Percentiles rank a stretch among this genome's conserved stretches.
phyloP scores from a whole-genome alignment of 768 basidiomycete species.

The Naganishia vaughanmartiniae region DNA sequence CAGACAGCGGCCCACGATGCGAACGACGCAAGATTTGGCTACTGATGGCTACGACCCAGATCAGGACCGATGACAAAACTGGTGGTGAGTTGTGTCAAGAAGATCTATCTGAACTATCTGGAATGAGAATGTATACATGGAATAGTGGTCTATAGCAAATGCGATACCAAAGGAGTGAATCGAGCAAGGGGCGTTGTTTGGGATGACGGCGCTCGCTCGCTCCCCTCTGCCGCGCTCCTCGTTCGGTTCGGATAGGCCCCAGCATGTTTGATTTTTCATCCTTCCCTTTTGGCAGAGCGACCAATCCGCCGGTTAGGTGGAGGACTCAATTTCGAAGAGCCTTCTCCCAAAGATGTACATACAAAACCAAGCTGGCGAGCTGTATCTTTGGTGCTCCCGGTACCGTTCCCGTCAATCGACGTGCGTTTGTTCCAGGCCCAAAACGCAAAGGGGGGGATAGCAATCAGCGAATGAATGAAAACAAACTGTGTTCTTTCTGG shows the following conservation, averaged over 20 bases:
- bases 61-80: not conserved
- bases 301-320: constrained; percentile 2
- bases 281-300: not conserved
- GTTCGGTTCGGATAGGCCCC: too few relatives aligned
- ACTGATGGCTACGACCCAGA: not conserved
- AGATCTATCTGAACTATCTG: too few relatives aligned
- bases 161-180: not conserved
- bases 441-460: constrained; percentile 8
- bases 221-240: too few relatives aligned
- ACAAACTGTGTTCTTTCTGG: not conserved
- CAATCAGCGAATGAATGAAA: constrained; percentile 20
- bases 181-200: not conserved
- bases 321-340: not conserved
- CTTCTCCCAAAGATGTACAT: not conserved
- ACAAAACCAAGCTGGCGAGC: not conserved
- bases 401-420: not conserved
- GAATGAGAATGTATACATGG: not conserved
- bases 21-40: not conserved
- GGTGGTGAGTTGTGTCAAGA: not conserved
- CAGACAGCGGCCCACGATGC: not conserved
- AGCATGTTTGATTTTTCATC: not conserved
- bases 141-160: not conserved
- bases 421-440: not conserved
- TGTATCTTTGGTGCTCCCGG: constrained; percentile 14
- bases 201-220: not conserved